phyloP scores from a whole-genome alignment of 177 flowering plant genomes.

The Vitis hybrid region DNA sequence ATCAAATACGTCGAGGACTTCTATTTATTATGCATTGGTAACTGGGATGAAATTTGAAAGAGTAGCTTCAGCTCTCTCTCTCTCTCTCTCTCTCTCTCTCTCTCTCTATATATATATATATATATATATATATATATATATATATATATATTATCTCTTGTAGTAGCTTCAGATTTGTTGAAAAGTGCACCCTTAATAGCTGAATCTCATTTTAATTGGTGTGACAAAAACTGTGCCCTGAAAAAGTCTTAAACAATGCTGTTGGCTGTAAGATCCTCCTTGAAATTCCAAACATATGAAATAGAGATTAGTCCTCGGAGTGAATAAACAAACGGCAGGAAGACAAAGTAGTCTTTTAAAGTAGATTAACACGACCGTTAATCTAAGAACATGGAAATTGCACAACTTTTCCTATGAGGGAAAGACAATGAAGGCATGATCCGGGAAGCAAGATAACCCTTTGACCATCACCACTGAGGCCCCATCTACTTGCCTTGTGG shows the following conservation, averaged over 20 bases:
- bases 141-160: background rate
- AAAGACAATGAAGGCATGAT: too few species aligned
- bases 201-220: background rate
- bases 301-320: background rate
- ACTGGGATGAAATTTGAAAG: background rate
- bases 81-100: background rate
- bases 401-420: background rate
- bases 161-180: background rate
- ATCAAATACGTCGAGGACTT: too few species aligned
- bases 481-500: too few species aligned
- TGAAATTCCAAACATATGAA: constrained; percentile 7
- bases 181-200: background rate
- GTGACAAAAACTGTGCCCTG: background rate
- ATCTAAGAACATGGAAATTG: background rate
- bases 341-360: constrained; percentile 4
- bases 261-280: constrained; percentile 6
- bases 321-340: constrained; percentile 9
- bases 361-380: background rate
- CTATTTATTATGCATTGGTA: too few species aligned
- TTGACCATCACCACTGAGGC: too few species aligned
- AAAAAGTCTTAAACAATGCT: background rate
- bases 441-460: background rate
- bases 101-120: too few species aligned
- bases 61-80: background rate
- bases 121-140: too few species aligned